phyloP scores from a whole-genome alignment of 306 rosid genomes.

The Casuarina cunninghamiana region DNA sequence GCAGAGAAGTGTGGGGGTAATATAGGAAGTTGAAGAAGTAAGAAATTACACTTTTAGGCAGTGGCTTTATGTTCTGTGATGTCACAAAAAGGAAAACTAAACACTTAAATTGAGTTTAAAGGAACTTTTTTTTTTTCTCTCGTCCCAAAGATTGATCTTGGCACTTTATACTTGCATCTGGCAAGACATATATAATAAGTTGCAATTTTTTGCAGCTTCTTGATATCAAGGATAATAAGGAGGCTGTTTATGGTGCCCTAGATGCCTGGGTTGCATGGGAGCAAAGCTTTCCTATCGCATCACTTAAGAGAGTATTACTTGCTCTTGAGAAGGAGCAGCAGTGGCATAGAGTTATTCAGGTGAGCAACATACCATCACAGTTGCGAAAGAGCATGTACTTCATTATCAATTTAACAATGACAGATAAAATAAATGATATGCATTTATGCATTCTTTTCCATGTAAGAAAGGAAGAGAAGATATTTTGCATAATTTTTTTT shows the following conservation, averaged over 20 bases:
- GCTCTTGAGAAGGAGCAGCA: constrained; percentile 80
- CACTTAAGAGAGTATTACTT: constrained; percentile 54
- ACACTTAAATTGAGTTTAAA: neutral
- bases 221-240: constrained; percentile 71
- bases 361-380: constrained; percentile 17
- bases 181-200: neutral
- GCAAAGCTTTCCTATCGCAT: constrained; percentile 65
- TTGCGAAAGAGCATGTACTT: neutral
- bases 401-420: neutral
- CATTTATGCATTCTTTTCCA: neutral
- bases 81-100: neutral
- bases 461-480: neutral
- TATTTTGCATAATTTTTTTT: neutral
- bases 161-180: neutral
- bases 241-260: constrained; percentile 80
- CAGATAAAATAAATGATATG: neutral
- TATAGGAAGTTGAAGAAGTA: neutral
- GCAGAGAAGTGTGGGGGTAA: too few relatives aligned
- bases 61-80: neutral
- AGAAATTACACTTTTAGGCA: neutral
- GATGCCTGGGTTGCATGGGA: constrained; percentile 99
- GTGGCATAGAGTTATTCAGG: constrained; percentile 93
- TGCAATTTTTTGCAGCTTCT: constrained; percentile 58
- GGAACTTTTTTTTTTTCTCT: neutral
- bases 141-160: neutral